Evolutionary conservation across 2,329 filamentous ascomycete genomes (phyloP).

Genomic region (Colletotrichum truncatum): DNA sequence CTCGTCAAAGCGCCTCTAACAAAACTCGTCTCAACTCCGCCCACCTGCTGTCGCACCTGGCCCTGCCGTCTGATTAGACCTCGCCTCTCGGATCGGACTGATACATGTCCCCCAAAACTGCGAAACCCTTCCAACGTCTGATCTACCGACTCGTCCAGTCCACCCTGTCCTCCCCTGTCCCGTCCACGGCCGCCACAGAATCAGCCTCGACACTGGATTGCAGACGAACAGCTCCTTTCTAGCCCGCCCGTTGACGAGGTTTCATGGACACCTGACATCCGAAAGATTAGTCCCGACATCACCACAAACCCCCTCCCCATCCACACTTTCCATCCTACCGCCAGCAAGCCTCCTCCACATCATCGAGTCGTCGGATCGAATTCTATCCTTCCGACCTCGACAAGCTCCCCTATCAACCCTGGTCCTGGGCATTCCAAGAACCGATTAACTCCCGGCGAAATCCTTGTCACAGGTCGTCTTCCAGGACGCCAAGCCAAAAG

Average conservation of each 20-base stretch:
- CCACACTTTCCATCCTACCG: constrained; percentile 10
- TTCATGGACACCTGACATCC: constrained; percentile 51
- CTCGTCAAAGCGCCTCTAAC: constrained; percentile 56
- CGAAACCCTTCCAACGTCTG: constrained; percentile 60
- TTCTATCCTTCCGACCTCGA: constrained; percentile 22
- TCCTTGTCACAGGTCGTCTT: constrained; percentile 26
- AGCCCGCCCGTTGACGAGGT: constrained; percentile 41
- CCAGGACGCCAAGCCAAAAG: constrained; percentile 21
- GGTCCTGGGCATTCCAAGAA: constrained; percentile 13
- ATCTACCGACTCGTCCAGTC: constrained; percentile 40
- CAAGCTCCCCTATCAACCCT: constrained; percentile 4
- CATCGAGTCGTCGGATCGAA: constrained; percentile 19
- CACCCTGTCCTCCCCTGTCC: constrained; percentile 11
- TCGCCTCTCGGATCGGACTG: constrained; percentile 32
- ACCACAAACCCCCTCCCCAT: constrained; percentile 6
- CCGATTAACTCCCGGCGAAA: constrained; percentile 18
- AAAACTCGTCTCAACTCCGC: constrained; percentile 52
- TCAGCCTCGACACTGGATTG: background rate
- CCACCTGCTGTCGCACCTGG: constrained; percentile 37
- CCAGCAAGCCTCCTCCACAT: constrained; percentile 4
- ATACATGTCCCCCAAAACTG: constrained; percentile 34
- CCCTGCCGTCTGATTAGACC: constrained; percentile 39
- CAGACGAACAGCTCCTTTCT: constrained; percentile 23
- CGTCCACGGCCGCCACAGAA: constrained; percentile 33
- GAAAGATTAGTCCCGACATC: constrained; percentile 32